phyloP scores from a whole-genome alignment of 257 asterid species.

The Solanum piurae region DNA sequence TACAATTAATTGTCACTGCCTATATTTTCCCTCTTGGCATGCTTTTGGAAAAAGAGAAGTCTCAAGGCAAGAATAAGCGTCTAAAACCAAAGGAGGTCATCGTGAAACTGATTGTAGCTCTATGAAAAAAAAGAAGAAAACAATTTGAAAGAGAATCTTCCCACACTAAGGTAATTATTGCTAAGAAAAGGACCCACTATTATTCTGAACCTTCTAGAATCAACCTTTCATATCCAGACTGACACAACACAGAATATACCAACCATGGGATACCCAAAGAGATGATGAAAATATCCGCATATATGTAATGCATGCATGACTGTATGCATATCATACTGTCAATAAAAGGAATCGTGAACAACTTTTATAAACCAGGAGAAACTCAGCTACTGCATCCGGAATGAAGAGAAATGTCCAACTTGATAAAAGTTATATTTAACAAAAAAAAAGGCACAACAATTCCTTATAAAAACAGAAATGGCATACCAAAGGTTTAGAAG shows the following conservation, averaged over 20 bases:
- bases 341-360: not conserved
- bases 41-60: not conserved
- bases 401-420: not conserved
- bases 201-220: not conserved
- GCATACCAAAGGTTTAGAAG: constrained; percentile 79
- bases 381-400: not conserved
- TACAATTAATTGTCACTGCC: not conserved
- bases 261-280: not conserved
- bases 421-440: not conserved
- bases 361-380: not conserved
- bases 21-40: not conserved
- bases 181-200: not conserved
- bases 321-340: not conserved
- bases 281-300: not conserved
- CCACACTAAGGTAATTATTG: not conserved
- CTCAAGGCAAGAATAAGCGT: not conserved
- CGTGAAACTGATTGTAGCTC: not conserved
- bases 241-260: not conserved
- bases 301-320: not conserved
- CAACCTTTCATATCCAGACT: not conserved
- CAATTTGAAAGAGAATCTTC: not conserved
- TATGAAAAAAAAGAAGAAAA: not conserved
- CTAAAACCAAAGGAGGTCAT: not conserved
- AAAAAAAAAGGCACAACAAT: not conserved
- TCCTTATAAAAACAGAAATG: not conserved